These are phyloP conservation scores for Thelonectria olida DNA, from an alignment of 2,329 filamentous ascomycete species.

Conservation along the genomic window DNA sequence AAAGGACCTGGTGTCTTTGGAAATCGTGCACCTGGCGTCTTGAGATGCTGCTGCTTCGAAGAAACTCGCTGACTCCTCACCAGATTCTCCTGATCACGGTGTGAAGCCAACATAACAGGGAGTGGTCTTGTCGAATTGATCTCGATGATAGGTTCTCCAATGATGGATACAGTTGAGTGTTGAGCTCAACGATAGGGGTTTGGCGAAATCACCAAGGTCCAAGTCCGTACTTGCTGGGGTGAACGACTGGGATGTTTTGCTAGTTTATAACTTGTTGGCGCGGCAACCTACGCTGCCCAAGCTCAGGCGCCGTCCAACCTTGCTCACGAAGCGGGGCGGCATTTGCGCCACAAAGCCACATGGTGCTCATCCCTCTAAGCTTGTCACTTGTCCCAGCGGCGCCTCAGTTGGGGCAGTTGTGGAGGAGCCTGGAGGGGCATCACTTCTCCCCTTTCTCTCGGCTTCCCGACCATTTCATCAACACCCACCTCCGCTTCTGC, in stretches of 20 bases:
- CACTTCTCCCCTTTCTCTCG: constrained; percentile 47
- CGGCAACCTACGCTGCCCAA: constrained; percentile 37
- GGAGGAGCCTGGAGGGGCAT: constrained; percentile 52
- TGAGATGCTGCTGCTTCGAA: constrained; percentile 79
- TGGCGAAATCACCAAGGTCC: constrained; percentile 1
- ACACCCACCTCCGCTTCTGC: constrained; percentile 38
- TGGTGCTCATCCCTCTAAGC: constrained; percentile 11
- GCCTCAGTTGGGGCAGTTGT: constrained; percentile 37
- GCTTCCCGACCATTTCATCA: constrained; percentile 46
- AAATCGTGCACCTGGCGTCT: constrained; percentile 79
- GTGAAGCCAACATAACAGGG: constrained; percentile 74
- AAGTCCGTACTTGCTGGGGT: background rate
- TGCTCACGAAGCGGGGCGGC: constrained; percentile 11
- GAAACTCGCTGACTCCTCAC: constrained; percentile 78
- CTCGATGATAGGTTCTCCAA: constrained; percentile 19
- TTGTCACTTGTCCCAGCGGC: constrained; percentile 31
- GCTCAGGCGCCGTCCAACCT: background rate
- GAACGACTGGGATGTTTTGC: constrained; percentile 34
- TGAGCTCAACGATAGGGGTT: constrained; percentile 16
- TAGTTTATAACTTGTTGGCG: constrained; percentile 37
- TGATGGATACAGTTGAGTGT: constrained; percentile 6
- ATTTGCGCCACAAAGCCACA: constrained; percentile 42
- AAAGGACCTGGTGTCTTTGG: constrained; percentile 86
- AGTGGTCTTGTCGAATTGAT: background rate
- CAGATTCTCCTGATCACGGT: constrained; percentile 89